Evolutionary conservation across 345 rosid species (phyloP).

Genomic region (Populus deltoides): DNA sequence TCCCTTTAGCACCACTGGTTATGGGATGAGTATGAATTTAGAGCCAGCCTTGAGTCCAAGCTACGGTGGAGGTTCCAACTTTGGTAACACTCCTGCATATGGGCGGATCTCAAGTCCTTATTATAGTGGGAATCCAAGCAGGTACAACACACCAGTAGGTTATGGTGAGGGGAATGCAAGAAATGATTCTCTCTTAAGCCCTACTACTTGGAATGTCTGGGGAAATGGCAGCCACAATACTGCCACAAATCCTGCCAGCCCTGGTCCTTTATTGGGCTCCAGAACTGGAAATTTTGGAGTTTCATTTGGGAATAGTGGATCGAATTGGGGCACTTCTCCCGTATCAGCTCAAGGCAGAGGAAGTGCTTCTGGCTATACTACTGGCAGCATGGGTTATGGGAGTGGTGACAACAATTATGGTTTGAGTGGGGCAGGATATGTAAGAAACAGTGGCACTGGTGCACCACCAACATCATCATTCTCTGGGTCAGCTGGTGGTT

Average conservation of each 20-base stretch:
- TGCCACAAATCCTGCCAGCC: slow-evolving; percentile 40
- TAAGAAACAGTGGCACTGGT: slow-evolving; percentile 50
- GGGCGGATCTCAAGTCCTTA: slow-evolving; percentile 59
- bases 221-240: slow-evolving; percentile 59
- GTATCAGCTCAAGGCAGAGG: slow-evolving; percentile 46
- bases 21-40: slow-evolving; percentile 65
- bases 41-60: slow-evolving; percentile 62
- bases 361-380: slow-evolving; percentile 33
- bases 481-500: slow-evolving; percentile 48
- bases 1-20: slow-evolving; percentile 54
- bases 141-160: slow-evolving; percentile 69
- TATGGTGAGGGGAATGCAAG: slow-evolving; percentile 49
- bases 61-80: slow-evolving; percentile 58
- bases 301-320: slow-evolving; percentile 63
- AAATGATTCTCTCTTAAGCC: slow-evolving; percentile 54
- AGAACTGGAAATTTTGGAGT: slow-evolving; percentile 59
- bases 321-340: slow-evolving; percentile 65
- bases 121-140: slow-evolving; percentile 55
- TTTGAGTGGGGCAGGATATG: slow-evolving; percentile 48
- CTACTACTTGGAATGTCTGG: slow-evolving; percentile 66
- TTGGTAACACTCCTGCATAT: slow-evolving; percentile 59
- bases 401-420: slow-evolving; percentile 41
- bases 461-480: slow-evolving; percentile 57
- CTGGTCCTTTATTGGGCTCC: slow-evolving; percentile 45
- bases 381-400: slow-evolving; percentile 37